Base-by-base conservation (phyloP, 2,329 filamentous ascomycete species). In the Fusarium scirpi region DNA sequence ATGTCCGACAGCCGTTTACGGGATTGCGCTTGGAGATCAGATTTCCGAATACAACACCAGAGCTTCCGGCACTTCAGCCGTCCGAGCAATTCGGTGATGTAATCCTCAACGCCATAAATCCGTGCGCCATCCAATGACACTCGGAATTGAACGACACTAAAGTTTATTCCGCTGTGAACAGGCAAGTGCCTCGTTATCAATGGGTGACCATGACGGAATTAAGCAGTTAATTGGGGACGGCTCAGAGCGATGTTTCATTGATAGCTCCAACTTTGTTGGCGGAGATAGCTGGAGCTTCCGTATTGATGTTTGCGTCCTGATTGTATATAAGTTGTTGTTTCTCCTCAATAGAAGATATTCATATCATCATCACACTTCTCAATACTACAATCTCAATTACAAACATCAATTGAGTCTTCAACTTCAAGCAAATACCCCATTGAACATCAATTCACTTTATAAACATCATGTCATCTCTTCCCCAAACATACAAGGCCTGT, bases 401-500 rank as follows among this genome's bases (percentile, higher is more conserved):
- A 29, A 52, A 43, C 49, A 43, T 15, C 34, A 43, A 43, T 53
- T 30, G 25, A 40, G 5, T 32, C 22, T 27, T n/a, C 30, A 41
- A 11, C 12, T 51, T 13, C 13, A 47, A 10, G 41, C 16, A 52
- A 52, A 48, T 29, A 18, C 16, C 30, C 12, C 13, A 25, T 20
- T 27, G 1, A 40, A 47, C 41, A 30, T 16, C 29, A 48, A 48
- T 15, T 11, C 24, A 52, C 13, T 20, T 24, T 30, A 10, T 4
- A 47, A 29, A n/a, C 56, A 73, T 44, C 56, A 78, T 79, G 74
- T 22, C 76, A 69, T 76, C 80, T 47, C 82, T 91, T 12, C 91
- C 91, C 10, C 87, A 89, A 71, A 89, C 88, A 12, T 92, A 87
- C 84, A 91, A 90, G 77, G 90, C 88, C 6, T 90, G 89, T 51